Evolutionary conservation across 2,329 filamentous ascomycete species (phyloP).

Genomic region (Orbilia oligospora): DNA sequence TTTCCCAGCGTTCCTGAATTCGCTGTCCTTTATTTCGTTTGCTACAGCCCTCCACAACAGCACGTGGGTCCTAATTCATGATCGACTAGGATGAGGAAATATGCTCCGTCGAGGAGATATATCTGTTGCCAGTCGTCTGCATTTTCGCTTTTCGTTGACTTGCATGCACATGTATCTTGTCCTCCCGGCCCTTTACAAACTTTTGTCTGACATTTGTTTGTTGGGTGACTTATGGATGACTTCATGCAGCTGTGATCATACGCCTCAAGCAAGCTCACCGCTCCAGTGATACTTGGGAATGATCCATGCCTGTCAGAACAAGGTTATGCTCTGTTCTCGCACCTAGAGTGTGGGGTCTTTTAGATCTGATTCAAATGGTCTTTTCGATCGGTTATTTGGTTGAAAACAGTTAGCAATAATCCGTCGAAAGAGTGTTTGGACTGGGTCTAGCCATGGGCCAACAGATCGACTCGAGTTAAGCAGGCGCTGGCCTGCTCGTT

Average conservation of each 20-base stretch:
- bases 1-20: constrained; percentile 17
- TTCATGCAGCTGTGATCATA: constrained; percentile 53
- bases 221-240: constrained; percentile 14
- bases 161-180: constrained; percentile 22
- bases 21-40: constrained; percentile 20
- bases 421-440: constrained; percentile 43
- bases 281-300: constrained; percentile 30
- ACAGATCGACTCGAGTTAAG: constrained; percentile 4
- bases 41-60: constrained; percentile 7
- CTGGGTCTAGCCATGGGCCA: constrained; percentile 11
- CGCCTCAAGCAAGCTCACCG: constrained; percentile 28
- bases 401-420: constrained; percentile 55
- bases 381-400: constrained; percentile 59
- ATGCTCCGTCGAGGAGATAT: background rate
- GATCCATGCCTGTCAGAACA: constrained; percentile 27
- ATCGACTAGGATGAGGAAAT: constrained; percentile 14
- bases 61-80: constrained; percentile 19
- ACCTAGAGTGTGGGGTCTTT: constrained; percentile 13
- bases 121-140: background rate
- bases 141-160: background rate
- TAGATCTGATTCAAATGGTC: constrained; percentile 32
- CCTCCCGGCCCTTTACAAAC: background rate
- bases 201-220: constrained; percentile 1
- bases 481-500: constrained; percentile 41
- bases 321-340: constrained; percentile 16